These are phyloP conservation scores for Solanum stenotomum DNA, from an alignment of 257 asterid species.

Conservation along the genomic window DNA sequence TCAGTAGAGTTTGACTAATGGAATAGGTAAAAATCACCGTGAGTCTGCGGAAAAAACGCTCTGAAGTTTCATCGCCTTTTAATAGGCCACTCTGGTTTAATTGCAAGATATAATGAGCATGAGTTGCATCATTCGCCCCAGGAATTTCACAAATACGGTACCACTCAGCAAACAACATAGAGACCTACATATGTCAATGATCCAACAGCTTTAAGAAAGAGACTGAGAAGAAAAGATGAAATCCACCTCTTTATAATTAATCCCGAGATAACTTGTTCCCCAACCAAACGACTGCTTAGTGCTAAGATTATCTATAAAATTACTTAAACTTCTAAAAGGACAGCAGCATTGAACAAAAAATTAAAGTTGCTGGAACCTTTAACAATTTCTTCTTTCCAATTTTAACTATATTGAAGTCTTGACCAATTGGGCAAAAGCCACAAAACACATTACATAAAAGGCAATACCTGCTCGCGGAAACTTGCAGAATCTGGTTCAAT, in stretches of 20 bases:
- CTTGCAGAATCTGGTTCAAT: slow-evolving; percentile 72
- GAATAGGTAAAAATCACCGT: slow-evolving; percentile 33
- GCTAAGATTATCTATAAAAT: not conserved
- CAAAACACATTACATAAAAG: not conserved
- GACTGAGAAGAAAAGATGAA: not conserved
- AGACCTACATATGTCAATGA: slow-evolving; percentile 35
- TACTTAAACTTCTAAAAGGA: not conserved
- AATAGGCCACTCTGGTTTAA: slow-evolving; percentile 78
- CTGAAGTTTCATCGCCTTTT: slow-evolving; percentile 85
- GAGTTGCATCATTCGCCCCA: slow-evolving; percentile 68
- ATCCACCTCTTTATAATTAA: not conserved
- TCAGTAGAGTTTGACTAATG: not conserved
- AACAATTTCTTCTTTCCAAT: not conserved
- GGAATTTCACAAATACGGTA: slow-evolving; percentile 80
- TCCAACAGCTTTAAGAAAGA: not conserved
- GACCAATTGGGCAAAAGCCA: not conserved
- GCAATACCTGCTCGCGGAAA: slow-evolving; percentile 67
- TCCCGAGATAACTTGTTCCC: not conserved
- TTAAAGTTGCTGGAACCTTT: not conserved
- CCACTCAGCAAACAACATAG: slow-evolving; percentile 76
- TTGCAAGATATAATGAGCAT: slow-evolving; percentile 52
- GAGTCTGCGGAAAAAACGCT: slow-evolving; percentile 72
- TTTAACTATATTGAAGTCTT: not conserved
- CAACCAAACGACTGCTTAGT: not conserved
- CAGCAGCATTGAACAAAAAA: not conserved